Base-by-base conservation (phyloP, 1,139 yeast species). In the Suhomyces terraborum region DNA sequence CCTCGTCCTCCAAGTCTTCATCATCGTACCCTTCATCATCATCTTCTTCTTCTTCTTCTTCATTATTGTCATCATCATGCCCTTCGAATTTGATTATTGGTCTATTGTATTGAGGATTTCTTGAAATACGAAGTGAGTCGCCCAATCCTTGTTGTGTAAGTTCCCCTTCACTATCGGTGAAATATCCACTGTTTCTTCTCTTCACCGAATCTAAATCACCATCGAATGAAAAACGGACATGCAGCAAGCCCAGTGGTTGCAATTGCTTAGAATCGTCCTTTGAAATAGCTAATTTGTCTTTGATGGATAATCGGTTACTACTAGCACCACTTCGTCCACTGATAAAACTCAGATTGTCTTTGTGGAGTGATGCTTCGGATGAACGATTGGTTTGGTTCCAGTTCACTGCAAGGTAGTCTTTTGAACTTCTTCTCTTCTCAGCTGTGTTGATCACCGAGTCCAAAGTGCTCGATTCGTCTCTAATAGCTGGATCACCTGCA, bases 171-270 rank as follows among this genome's bases (percentile, higher is more conserved):
- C 36, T 35, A 18, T 40, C 48, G 9, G 42, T 22, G n/a, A 35
- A 41, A 36, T 45, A 43, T 10, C 46, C 49, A 22, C 47, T 43
- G 27, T 40, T 29, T 19, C 36, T 37, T 14, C 29, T 25, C 13
- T 37, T 38, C 5, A 43, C 43, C 12, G 46, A 38, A 9, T 25
- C 38, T 12, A 22, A 9, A n/a, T 41, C 45, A 6, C 27, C 42
- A 3, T 35, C 35, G 14, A 35, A 19, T 4, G 37, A 31, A 16
- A 39, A 31, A 4, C 23, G 24, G n/a, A 32, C 28, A n/a, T 26
- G 25, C 42, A 42, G 42, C 12, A 36, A 24, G 7, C 38, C 36
- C 30, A 22, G 32, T 17, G 36, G 31, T 22, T 28, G 25, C 8
- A 22, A 17, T 17, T 36, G 36, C n/a, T 31, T 32, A 3, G 36